phyloP scores from a whole-genome alignment of 768 basidiomycete species.

The Dendrothele bispora region DNA sequence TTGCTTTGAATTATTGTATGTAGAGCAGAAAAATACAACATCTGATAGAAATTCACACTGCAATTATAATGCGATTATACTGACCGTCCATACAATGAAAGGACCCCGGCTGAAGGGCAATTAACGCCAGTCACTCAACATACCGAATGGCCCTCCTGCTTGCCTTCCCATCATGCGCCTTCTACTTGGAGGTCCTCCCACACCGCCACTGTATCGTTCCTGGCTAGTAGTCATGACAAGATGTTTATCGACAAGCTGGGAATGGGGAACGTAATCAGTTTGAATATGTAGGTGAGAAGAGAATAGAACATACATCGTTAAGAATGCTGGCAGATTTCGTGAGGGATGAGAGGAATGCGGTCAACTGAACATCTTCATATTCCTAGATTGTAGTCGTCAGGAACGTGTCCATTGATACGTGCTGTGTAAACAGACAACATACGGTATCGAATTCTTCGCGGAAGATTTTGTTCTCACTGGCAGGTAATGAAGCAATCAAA shows the following conservation, averaged over 20 bases:
- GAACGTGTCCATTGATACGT: not conserved
- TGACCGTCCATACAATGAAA: too few species aligned
- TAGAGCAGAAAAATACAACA: too few species aligned
- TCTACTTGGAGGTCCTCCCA: slow-evolving; percentile 45
- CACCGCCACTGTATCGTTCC: slow-evolving; percentile 48
- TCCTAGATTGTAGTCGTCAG: slow-evolving; percentile 55
- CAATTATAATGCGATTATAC: too few species aligned
- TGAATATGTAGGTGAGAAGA: slow-evolving; percentile 5
- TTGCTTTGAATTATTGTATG: too few species aligned
- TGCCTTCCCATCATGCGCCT: slow-evolving; percentile 19
- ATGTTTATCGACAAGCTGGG: slow-evolving; percentile 81
- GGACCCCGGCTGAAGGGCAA: too few species aligned
- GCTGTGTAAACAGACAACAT: slow-evolving; percentile 17
- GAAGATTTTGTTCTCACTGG: slow-evolving; percentile 81
- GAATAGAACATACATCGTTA: slow-evolving; percentile 72
- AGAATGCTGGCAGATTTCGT: slow-evolving; percentile 87
- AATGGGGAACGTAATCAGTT: slow-evolving; percentile 6
- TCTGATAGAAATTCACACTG: too few species aligned
- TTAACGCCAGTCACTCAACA: slow-evolving; percentile 55
- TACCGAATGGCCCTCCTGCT: too few species aligned
- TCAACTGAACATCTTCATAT: slow-evolving; percentile 94
- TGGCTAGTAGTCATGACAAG: slow-evolving; percentile 55
- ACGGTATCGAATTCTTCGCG: slow-evolving; percentile 89
- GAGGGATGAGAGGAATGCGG: slow-evolving; percentile 81
- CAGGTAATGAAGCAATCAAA: slow-evolving; percentile 84